Conservation (phyloP, 352 stramenopile genomes). For the Aphanomyces cochlioides region DNA sequence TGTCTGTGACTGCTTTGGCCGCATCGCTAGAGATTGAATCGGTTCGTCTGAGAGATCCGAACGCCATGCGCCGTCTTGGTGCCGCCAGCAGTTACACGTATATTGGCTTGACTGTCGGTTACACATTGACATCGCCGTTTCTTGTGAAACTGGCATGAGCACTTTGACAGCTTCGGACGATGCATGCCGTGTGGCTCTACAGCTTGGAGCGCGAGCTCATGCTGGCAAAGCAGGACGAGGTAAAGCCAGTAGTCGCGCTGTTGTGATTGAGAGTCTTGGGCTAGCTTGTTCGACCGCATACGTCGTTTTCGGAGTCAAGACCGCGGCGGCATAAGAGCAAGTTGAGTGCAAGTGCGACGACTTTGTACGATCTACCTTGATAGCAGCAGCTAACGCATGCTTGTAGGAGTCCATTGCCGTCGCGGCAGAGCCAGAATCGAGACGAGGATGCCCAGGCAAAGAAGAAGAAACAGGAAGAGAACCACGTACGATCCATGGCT, state of each 20-base stretch:
- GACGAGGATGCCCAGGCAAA: slow-evolving; percentile 15
- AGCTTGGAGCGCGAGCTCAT: slow-evolving; percentile 29
- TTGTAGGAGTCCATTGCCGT: not conserved
- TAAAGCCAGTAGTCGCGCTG: not conserved
- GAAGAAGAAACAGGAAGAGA: slow-evolving; percentile 19
- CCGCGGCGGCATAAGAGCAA: not conserved
- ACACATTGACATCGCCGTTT: not conserved
- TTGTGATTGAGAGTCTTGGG: not conserved
- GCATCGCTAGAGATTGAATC: too few relatives aligned
- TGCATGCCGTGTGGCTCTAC: slow-evolving; percentile 28
- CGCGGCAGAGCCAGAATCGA: not conserved
- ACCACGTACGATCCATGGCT: not conserved
- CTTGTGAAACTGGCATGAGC: not conserved
- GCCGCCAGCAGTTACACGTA: not conserved
- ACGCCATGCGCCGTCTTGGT: not conserved
- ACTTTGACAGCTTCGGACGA: not conserved
- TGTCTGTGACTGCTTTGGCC: too few relatives aligned
- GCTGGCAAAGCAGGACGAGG: slow-evolving; percentile 17
- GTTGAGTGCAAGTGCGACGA: not conserved
- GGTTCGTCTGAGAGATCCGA: too few relatives aligned
- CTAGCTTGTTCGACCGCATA: slow-evolving; percentile 16
- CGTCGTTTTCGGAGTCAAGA: not conserved
- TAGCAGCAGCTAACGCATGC: not conserved
- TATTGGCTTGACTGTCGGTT: slow-evolving; percentile 3
- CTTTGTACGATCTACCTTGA: not conserved